Evolutionary conservation across 768 basidiomycete genomes (phyloP), one percentile per base, ranked within the genome.

Genomic region (Suillus plorans): DNA sequence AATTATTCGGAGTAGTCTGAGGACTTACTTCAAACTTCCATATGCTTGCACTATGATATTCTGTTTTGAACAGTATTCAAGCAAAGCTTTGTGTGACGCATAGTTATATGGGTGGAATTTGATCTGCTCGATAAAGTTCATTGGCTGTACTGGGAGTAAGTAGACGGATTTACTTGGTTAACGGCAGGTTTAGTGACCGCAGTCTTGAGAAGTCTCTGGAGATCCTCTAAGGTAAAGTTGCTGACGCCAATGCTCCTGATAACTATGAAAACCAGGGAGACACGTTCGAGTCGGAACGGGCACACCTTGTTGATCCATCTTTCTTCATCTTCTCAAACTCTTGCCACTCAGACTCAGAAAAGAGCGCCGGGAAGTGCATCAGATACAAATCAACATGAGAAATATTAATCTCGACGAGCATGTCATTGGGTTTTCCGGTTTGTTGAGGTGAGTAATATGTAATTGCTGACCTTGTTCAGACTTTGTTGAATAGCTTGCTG

Each of bases 81-180:
- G 77, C 44, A 89, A 79, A 4, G 82, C 82, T 66, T 85, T 82
- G 47, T 83, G 83, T 22, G 84, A 80, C 41, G 85, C 82, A 79
- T 86, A 88, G 61, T 90, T 85, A 71, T 90, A 92, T 10, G 91
- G 90, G 71, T 91, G 88, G 34, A 91, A 77, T 64, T 83, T 80
- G 53, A 92, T 89, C 87, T 91, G 42, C 4, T 13, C 6, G 34
- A 22, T 18, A 31, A 37, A 13, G 57, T 22, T 37, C 45, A 37
- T 58, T 53, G 47, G 55, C 47, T 45, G 63, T 50, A 16, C 14
- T 50, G 2, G 25, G 22, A 13, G 7, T 50, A 36, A 50, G 42
- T 22, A 36, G 14, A 18, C 68, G 66, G 3, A 22, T 13, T 3
- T 34, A 87, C 89, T 78, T 92, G 90, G 71, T 93, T 91, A 47